These are phyloP conservation scores for Firmiana major DNA, from an alignment of 345 rosid genomes.

Conservation along the genomic window DNA sequence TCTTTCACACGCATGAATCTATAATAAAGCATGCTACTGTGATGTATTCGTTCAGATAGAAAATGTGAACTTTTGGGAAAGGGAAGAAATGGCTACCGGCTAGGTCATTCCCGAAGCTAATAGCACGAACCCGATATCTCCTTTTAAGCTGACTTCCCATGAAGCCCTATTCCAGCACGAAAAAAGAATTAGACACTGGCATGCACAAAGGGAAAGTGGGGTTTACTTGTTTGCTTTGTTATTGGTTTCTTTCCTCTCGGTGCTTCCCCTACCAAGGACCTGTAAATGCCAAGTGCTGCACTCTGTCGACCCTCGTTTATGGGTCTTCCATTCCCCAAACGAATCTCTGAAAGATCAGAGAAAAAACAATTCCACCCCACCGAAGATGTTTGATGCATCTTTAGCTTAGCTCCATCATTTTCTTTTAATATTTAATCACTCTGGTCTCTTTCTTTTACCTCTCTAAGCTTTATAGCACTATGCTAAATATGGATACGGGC, in stretches of 20 bases:
- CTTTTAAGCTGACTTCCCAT: background rate
- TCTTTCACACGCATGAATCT: too few relatives aligned
- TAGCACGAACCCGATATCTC: background rate
- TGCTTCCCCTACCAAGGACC: background rate
- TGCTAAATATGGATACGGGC: slow-evolving; percentile 25
- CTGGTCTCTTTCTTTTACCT: background rate
- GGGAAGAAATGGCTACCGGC: background rate
- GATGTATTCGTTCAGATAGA: background rate
- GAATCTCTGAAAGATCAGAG: slow-evolving; percentile 8
- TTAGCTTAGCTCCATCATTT: background rate
- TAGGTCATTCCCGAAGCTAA: background rate
- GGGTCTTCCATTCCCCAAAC: slow-evolving; percentile 15
- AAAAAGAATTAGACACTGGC: background rate
- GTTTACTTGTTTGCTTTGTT: background rate
- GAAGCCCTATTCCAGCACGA: slow-evolving; percentile 5
- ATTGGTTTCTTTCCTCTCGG: slow-evolving; percentile 4
- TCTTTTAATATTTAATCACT: background rate
- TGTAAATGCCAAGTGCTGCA: slow-evolving; percentile 23
- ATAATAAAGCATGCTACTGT: too few relatives aligned
- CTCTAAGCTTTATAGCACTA: slow-evolving; percentile 10
- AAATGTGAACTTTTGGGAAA: background rate
- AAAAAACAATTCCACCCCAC: slow-evolving; percentile 9
- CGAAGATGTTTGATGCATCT: background rate
- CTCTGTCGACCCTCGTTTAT: background rate
- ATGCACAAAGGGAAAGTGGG: background rate